Base-by-base conservation (phyloP, 768 basidiomycete species). In the Hemileccinum rubropunctum region DNA sequence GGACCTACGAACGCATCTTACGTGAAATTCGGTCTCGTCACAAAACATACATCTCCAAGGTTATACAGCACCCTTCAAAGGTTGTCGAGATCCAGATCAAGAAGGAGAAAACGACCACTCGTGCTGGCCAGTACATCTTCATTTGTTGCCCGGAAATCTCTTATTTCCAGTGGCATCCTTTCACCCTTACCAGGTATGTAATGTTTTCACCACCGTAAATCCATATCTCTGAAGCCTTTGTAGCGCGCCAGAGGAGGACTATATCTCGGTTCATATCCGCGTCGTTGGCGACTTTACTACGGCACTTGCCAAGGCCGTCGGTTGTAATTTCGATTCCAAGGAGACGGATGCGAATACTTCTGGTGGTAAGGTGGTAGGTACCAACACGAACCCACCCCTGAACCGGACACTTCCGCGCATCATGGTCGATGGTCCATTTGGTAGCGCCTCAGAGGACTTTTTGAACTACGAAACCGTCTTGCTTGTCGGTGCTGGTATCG, bases 161-260 rank as follows among this genome's bases (percentile, higher is more conserved):
- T 17, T 95, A 92, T 73, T 95, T 88, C 77, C 92, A 97, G 66
- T 98, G 93, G 89, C 95, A 98, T 63, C 93, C 94, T 9, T 97
- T 97, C 78, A 95, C 94, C 14, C 80, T 97, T 52, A 95, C 92
- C 30, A 87, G 84, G 84, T n/a, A 42, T 49, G 53, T 57, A 28
- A 34, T 43, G 21, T 42, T 34, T 44, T 27, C n/a, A 32, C 30
- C 32, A n/a, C 13, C 10, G 11, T 23, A 4, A 17, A 21, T 7
- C 15, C 8, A 18, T 27, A 34, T n/a, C 12, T 39, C 47, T 51
- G 12, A 47, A 26, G 17, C 26, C 15, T 20, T 42, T 50, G 7
- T 50, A 90, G 88, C 58, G 92, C 95, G 0, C 95, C 94, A 1
- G 93, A 97, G 64, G 94, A 97, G 65, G 93, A 95, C 60, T 95